Percentiles rank a stretch among this genome's conserved stretches.
Evolutionary conservation across 1,139 yeast genomes (phyloP).

Genomic region (Geotrichum siamense): DNA sequence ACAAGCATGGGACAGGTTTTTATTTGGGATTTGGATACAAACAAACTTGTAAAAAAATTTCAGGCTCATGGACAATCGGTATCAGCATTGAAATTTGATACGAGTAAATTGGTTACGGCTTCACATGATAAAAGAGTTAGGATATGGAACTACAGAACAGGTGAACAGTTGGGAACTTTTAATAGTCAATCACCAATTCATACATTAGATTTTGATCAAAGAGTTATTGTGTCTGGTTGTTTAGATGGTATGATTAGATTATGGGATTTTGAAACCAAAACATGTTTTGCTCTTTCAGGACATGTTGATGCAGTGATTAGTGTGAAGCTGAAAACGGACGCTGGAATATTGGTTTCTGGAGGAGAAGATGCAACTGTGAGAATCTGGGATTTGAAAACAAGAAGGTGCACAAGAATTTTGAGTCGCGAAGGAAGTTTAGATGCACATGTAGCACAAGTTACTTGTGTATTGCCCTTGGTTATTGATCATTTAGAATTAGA

Average conservation of each 20-base stretch:
- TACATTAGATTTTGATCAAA: slow-evolving; percentile 63
- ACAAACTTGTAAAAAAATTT: slow-evolving; percentile 67
- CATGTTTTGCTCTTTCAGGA: slow-evolving; percentile 87
- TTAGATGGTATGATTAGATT: slow-evolving; percentile 89
- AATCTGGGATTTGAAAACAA: slow-evolving; percentile 87
- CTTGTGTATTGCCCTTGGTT: slow-evolving; percentile 76
- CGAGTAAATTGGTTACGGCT: slow-evolving; percentile 82
- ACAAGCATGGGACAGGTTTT: slow-evolving; percentile 84
- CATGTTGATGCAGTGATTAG: slow-evolving; percentile 89
- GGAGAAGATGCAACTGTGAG: slow-evolving; percentile 87
- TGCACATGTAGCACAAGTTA: slow-evolving; percentile 57
- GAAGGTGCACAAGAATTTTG: slow-evolving; percentile 70
- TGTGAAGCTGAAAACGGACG: slow-evolving; percentile 75
- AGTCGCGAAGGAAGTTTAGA: slow-evolving; percentile 39
- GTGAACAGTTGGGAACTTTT: slow-evolving; percentile 88
- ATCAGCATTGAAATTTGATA: slow-evolving; percentile 75
- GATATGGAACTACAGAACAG: slow-evolving; percentile 94
- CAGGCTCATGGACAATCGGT: slow-evolving; percentile 84
- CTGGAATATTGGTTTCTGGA: slow-evolving; percentile 76
- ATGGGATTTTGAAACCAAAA: slow-evolving; percentile 92
- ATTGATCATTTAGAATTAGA: slow-evolving; percentile 38
- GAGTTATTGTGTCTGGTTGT: slow-evolving; percentile 84
- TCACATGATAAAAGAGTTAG: slow-evolving; percentile 86
- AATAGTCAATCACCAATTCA: slow-evolving; percentile 46
- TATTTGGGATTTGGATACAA: slow-evolving; percentile 81